phyloP scores from a whole-genome alignment of 2,329 filamentous ascomycete genomes.

The Ceratocystis diversiconidia region DNA sequence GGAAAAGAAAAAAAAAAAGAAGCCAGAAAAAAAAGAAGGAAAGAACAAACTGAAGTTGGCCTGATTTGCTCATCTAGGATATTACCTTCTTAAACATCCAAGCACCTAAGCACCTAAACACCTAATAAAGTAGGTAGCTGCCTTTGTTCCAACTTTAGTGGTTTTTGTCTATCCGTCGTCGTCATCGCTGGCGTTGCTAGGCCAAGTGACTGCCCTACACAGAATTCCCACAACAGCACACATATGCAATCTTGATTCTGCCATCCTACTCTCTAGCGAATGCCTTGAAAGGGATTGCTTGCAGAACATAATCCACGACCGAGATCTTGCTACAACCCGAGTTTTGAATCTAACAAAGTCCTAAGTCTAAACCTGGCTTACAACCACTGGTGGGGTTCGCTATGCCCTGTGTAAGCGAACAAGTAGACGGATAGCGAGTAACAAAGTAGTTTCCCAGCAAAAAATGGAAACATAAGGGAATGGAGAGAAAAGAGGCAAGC shows the following conservation, averaged over 20 bases:
- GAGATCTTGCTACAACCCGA: neutral
- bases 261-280: neutral
- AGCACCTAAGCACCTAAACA: neutral
- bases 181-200: neutral
- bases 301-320: neutral
- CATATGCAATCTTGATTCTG: too few relatives aligned
- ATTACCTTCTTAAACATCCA: slow-evolving; percentile 8
- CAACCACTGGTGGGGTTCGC: neutral
- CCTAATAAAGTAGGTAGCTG: neutral
- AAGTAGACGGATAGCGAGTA: neutral
- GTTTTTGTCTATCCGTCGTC: neutral
- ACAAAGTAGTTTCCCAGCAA: neutral
- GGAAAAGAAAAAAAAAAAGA: neutral
- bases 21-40: neutral
- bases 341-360: neutral
- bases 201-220: neutral
- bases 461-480: neutral
- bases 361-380: neutral
- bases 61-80: neutral
- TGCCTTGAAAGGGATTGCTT: too few relatives aligned
- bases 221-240: neutral
- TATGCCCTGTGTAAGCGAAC: neutral
- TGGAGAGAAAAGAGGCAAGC: neutral
- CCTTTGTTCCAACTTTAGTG: neutral
- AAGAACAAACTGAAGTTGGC: neutral